Conservation (phyloP, 108 stramenopile species). For the Nannochloropsis gaditana region DNA sequence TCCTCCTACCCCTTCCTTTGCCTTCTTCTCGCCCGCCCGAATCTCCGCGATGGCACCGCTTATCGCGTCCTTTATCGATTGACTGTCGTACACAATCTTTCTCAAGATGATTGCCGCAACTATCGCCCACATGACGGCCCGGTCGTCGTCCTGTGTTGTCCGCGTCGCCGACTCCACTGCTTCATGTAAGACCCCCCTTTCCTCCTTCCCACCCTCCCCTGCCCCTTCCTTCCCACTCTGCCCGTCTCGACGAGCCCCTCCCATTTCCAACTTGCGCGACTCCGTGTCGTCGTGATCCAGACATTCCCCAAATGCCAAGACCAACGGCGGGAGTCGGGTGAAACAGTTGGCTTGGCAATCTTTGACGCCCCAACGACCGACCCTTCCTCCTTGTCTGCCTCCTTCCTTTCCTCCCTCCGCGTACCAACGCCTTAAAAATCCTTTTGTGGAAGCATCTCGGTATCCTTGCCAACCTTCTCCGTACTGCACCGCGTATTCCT, state of each 20-base stretch:
- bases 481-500: neutral
- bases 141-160: neutral
- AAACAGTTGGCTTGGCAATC: neutral
- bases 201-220: neutral
- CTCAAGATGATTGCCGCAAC: neutral
- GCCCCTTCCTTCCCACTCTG: neutral
- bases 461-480: neutral
- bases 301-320: neutral
- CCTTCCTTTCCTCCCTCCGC: neutral
- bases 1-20: neutral
- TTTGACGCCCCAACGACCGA: neutral
- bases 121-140: neutral
- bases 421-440: constrained; percentile 4
- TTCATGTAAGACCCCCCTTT: too few relatives aligned
- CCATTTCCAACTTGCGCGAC: too few relatives aligned
- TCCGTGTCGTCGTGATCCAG: too few relatives aligned
- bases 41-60: neutral
- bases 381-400: neutral
- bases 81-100: neutral
- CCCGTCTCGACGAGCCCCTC: too few relatives aligned
- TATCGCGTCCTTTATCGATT: neutral
- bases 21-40: neutral
- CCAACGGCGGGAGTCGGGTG: neutral
- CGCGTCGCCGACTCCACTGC: neutral
- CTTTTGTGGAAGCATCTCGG: neutral